Conservation (phyloP, 805 yeast species). For the Cyberlindnera nakhonratchasimensis region DNA sequence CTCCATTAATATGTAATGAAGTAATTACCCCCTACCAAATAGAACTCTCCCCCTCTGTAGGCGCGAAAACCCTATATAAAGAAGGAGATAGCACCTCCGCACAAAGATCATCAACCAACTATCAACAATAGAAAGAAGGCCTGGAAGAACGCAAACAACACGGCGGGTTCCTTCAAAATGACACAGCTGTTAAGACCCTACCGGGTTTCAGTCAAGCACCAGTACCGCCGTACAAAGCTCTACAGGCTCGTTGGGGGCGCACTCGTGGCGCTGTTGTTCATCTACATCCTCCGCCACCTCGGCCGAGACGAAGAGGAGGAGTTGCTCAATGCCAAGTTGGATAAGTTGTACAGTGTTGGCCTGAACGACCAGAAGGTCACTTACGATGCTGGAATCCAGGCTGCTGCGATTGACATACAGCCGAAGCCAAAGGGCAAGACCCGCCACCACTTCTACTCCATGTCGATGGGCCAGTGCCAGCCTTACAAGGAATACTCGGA, state of each 20-base stretch:
- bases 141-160: neutral
- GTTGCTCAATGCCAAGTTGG: constrained; percentile 9
- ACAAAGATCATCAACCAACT: neutral
- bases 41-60: neutral
- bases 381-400: constrained; percentile 10
- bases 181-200: constrained; percentile 7
- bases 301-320: constrained; percentile 18
- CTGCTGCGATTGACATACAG: constrained; percentile 6
- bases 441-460: constrained; percentile 15
- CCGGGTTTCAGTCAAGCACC: constrained; percentile 6
- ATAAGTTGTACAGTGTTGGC: constrained; percentile 8
- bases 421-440: constrained; percentile 12
- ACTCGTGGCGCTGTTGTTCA: constrained; percentile 5
- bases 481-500: constrained; percentile 61
- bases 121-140: neutral
- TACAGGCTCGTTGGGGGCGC: constrained; percentile 6
- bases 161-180: neutral
- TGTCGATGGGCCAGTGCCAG: constrained; percentile 41
- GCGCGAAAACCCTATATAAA: too few relatives aligned
- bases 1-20: too few relatives aligned
- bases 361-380: constrained; percentile 5
- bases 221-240: constrained; percentile 10
- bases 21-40: neutral
- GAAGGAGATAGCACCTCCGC: neutral
- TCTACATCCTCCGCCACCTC: constrained; percentile 10